phyloP scores from a whole-genome alignment of 2,329 filamentous ascomycete genomes.

The Colletotrichum euphorbiae region DNA sequence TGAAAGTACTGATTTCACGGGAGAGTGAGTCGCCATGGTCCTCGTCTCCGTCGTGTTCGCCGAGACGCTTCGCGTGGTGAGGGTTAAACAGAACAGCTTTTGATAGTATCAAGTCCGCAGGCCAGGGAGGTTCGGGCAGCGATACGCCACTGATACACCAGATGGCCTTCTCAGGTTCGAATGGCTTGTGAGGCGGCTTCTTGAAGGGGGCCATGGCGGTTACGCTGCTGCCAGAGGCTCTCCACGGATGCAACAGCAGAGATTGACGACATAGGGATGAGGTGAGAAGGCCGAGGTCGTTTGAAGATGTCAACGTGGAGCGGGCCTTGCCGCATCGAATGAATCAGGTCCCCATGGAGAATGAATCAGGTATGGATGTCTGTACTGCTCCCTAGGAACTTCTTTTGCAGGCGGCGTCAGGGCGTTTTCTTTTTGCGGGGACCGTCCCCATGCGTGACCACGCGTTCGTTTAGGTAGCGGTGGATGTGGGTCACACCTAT shows the following conservation, averaged over 20 bases:
- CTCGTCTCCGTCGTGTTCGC: background rate
- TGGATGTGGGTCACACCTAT: too few relatives aligned
- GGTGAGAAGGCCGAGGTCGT: too few relatives aligned
- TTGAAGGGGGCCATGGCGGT: background rate
- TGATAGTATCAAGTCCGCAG: background rate
- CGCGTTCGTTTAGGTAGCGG: too few relatives aligned
- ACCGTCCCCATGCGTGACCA: too few relatives aligned
- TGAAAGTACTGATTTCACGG: background rate
- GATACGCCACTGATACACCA: constrained; percentile 28
- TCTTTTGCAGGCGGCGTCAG: too few relatives aligned
- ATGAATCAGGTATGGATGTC: too few relatives aligned
- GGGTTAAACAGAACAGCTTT: constrained; percentile 9
- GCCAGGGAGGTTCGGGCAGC: constrained; percentile 11
- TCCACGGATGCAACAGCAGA: background rate
- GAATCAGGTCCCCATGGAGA: too few relatives aligned
- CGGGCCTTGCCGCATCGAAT: too few relatives aligned
- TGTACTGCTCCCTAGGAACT: too few relatives aligned
- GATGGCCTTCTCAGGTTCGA: background rate
- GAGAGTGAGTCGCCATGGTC: background rate
- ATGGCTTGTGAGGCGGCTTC: background rate
- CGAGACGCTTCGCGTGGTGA: constrained; percentile 1
- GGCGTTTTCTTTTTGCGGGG: too few relatives aligned
- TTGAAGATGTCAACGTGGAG: too few relatives aligned
- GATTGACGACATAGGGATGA: too few relatives aligned
- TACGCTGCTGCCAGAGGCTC: background rate